Conservation (phyloP, 768 basidiomycete species). For the Tricholoma bakamatsutake region DNA sequence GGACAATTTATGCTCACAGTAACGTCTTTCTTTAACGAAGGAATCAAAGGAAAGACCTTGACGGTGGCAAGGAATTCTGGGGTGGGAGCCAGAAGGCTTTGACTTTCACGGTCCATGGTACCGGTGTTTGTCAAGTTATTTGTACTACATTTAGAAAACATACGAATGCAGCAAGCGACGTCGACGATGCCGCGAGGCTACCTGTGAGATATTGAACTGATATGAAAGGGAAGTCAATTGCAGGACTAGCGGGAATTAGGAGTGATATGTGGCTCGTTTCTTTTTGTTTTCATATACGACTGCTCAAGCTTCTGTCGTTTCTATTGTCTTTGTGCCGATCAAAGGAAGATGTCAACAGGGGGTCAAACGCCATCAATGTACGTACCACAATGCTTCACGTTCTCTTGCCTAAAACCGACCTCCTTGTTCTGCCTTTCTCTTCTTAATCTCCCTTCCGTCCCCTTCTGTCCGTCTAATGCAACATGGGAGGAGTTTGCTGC, state of each 20-base stretch:
- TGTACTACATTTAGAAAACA: too few species aligned
- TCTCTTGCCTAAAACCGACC: slow-evolving; percentile 23
- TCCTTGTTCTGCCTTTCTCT: slow-evolving; percentile 31
- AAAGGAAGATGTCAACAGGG: too few species aligned
- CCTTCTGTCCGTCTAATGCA: slow-evolving; percentile 30
- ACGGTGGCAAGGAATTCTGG: slow-evolving; percentile 54
- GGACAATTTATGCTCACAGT: slow-evolving; percentile 39
- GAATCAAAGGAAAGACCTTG: slow-evolving; percentile 79
- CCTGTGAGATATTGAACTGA: too few species aligned
- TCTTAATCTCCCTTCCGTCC: slow-evolving; percentile 28
- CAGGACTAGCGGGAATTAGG: too few species aligned
- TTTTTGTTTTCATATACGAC: too few species aligned
- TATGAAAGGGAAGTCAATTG: too few species aligned
- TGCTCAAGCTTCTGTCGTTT: too few species aligned
- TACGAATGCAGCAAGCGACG: too few species aligned
- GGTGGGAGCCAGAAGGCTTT: slow-evolving; percentile 45
- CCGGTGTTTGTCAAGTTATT: background rate
- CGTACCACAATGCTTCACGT: slow-evolving; percentile 14
- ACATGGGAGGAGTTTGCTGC: slow-evolving; percentile 50
- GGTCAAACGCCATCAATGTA: too few species aligned
- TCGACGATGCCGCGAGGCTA: too few species aligned
- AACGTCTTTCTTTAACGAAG: slow-evolving; percentile 63
- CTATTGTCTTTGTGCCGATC: too few species aligned
- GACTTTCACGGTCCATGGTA: slow-evolving; percentile 44
- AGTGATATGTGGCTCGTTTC: too few species aligned